Evolutionary conservation across 164 flowering plant genomes (phyloP), one percentile per base, ranked within the genome.

Genomic region (Liriodendron chinense): DNA sequence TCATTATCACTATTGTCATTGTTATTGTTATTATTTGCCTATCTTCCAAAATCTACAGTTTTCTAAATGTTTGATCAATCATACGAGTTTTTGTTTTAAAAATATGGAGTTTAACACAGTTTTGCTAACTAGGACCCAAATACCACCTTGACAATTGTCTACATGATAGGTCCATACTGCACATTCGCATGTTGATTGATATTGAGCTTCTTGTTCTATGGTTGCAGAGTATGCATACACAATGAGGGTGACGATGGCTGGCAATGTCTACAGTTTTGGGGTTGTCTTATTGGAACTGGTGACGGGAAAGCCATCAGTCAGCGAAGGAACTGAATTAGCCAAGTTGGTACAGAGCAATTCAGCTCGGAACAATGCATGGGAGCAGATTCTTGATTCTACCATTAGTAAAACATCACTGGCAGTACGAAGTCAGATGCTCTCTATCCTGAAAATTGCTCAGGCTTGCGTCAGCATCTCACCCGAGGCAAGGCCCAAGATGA

Each of bases 151-250:
- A 34, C 59, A 0, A 16, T 16, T 53, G 2, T 53, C 10, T 10
- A 9, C 8, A 9, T 34, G 18, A 53, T 53, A 5, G 59, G 59
- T 53, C 16, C 2, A 10, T 16, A 9, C 18, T 9, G 13, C 7
- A 53, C 16, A 1, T 7, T 53, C 18, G 18, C 59, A 16, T 16
- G 22, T 24, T 21, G 20, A 50, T 56, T 50, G 21, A 61, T 47
- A 25, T 22, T 43, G 14, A 28, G 23, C 18, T 71, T 23, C 47
- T 25, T 53, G 9, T 71, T 50, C 14, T 20, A 63, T 70, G 78
- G 61, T 57, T 61, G 34, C 92, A 90, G 97, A 92, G 78, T 92
- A 92, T 65, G 94, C 97, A n/a, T 91, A 90, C 85, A 90, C 93
- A 21, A 89, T 92, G 94, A 85, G 92, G 78, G 86, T 92, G 63